A percentile compares a stretch with the other conserved stretches of the same genome.
These are phyloP conservation scores for Syncephalastrum racemosum DNA, from an alignment of 371 early-diverging fungal species.

Conservation along the genomic window DNA sequence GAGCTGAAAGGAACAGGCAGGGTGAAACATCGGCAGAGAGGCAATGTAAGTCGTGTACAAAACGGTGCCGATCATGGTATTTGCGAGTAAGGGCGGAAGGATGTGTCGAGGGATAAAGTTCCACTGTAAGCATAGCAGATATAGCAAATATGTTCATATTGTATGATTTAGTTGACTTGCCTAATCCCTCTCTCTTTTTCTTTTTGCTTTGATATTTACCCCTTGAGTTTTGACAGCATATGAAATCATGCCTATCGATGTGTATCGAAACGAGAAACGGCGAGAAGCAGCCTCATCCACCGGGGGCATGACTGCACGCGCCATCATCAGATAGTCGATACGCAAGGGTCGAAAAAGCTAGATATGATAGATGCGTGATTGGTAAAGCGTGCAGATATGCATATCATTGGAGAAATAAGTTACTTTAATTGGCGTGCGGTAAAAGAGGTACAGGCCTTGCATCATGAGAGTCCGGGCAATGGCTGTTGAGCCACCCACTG, in stretches of 20 bases:
- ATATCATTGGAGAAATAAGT: neutral
- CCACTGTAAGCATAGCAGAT: conserved; percentile 27
- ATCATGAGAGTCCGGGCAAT: conserved; percentile 62
- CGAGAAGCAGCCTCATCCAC: conserved; percentile 35
- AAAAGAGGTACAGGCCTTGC: conserved; percentile 72
- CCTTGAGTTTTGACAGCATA: conserved; percentile 69
- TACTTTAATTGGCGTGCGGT: conserved; percentile 77
- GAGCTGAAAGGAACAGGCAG: conserved; percentile 55
- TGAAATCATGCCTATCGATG: conserved; percentile 73
- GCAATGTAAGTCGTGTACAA: conserved; percentile 62
- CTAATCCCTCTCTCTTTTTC: neutral
- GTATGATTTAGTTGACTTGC: no score
- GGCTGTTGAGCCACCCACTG: conserved; percentile 61
- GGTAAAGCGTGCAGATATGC: neutral
- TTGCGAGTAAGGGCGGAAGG: conserved; percentile 72
- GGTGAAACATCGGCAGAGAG: conserved; percentile 56
- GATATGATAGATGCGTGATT: neutral
- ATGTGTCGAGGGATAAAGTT: conserved; percentile 73
- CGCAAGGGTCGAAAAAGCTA: conserved; percentile 78
- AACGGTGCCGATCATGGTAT: conserved; percentile 73
- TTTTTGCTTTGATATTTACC: conserved; percentile 19
- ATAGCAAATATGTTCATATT: neutral
- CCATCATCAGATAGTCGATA: conserved; percentile 79
- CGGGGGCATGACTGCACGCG: conserved; percentile 65
- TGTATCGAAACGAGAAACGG: conserved; percentile 60